A percentile compares a stretch with the other conserved stretches of the same genome.
Evolutionary conservation across 495 filamentous ascomycete genomes (phyloP).

Genomic region (Rusavskia elegans): DNA sequence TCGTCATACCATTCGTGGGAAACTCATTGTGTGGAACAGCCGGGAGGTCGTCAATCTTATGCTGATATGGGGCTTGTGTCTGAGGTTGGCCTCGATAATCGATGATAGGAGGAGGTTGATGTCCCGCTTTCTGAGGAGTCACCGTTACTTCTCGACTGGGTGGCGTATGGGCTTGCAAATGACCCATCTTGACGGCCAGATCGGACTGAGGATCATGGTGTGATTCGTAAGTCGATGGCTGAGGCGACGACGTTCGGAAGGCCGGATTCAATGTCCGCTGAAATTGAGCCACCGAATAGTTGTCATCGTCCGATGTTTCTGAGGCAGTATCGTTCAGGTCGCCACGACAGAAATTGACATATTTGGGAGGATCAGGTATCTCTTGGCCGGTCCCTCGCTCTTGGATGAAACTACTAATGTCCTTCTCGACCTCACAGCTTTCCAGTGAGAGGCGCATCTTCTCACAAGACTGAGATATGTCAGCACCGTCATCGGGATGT

Average conservation of each 20-base stretch:
- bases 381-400: constrained; percentile 87
- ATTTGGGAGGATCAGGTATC: constrained; percentile 92
- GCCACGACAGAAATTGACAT: constrained; percentile 95
- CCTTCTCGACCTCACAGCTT: constrained; percentile 90
- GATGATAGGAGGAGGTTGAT: constrained; percentile 28
- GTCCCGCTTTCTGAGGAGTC: constrained; percentile 35
- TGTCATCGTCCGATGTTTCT: constrained; percentile 67
- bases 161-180: constrained; percentile 31
- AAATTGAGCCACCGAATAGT: constrained; percentile 88
- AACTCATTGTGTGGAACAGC: constrained; percentile 83
- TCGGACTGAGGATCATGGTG: constrained; percentile 70
- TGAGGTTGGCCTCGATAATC: constrained; percentile 23
- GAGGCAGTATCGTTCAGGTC: constrained; percentile 70
- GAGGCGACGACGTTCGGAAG: constrained; percentile 81
- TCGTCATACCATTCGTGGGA: constrained; percentile 94
- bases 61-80: constrained; percentile 26
- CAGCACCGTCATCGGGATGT: constrained; percentile 7
- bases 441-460: constrained; percentile 92
- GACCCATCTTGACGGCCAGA: constrained; percentile 45
- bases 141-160: constrained; percentile 35
- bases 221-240: constrained; percentile 73
- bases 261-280: constrained; percentile 88
- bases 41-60: constrained; percentile 48
- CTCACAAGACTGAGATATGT: constrained; percentile 55
- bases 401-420: constrained; percentile 79